Evolutionary conservation across 1,284 basidiomycete species (phyloP), one percentile per base, ranked within the genome.

Genomic region (Phellopilus nigrolimitatus): DNA sequence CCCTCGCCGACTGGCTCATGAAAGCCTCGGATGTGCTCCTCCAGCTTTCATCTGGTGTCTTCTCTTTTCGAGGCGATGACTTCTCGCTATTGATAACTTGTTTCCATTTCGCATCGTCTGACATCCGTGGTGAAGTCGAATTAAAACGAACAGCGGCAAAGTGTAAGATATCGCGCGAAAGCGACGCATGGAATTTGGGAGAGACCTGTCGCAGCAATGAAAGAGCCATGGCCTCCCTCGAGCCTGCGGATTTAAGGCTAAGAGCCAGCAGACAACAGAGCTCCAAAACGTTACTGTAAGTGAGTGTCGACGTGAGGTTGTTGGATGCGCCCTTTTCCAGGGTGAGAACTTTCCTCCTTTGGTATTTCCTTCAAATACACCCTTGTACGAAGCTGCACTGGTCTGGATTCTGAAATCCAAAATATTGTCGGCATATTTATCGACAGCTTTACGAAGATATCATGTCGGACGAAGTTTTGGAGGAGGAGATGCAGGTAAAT

Each of bases 401-500:
- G n/a, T n/a, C n/a, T n/a, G n/a, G n/a, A n/a, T n/a, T n/a, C n/a
- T n/a, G n/a, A n/a, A n/a, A n/a, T n/a, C n/a, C n/a, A n/a, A n/a
- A n/a, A n/a, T n/a, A n/a, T n/a, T n/a, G n/a, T 30, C 7, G 28
- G 7, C 12, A 30, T 12, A 12, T 30, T 30, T 30, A 30, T 6
- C 28, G 6, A 30, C 28, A 30, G 7, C n/a, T 37, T 37, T 13
- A 13, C 7, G 34, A 37, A 37, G 2, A 33, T 33, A 30, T 27
- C 10, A 62, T 61, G 59, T 54, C 59, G 7, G 70, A 73, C 59
- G 70, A 72, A 39, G 69, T 71, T 12, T 62, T 78, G 27, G 68
- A 69, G 13, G 93, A 95, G 70, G 93, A 97, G 69, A 83, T 94
- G 60, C 93, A 97, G 80, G 93, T 94, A 61, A 52, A 60, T 53